Base-by-base conservation (phyloP, 1,284 basidiomycete species). In the Heterobasidion annosum region DNA sequence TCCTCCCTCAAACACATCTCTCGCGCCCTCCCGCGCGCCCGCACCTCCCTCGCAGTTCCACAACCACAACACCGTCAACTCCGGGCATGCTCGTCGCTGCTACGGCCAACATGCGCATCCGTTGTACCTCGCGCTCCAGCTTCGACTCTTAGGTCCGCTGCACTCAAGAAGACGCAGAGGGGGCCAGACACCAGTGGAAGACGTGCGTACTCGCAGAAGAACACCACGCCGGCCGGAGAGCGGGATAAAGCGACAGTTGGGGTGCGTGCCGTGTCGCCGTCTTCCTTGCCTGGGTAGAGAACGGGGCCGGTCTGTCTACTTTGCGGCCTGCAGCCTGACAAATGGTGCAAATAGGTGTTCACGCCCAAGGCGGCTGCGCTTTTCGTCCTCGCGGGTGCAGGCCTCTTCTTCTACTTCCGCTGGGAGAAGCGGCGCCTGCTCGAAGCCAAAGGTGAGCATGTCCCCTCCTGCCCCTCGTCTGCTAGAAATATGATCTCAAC, bases 351-450 rank as follows among this genome's bases (percentile, higher is more conserved):
- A 10, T 40, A 94, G 92, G 88, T 93, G 2, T 97, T 98, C 69
- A 94, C 92, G 4, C 89, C 91, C 47, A 79, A 77, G 57, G 86
- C 94, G 0, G 93, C 91, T 0, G 81, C 77, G 0, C 66, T 98
- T 16, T 98, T 99, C 68, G 69, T 96, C 42, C 73, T 79, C 0
- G 90, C 92, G 1, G 95, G 95, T 5, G 71, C 78, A 4, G 93
- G 86, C 0, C 74, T 99, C 34, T 92, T 87, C 65, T 83, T 79
- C 62, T 98, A 98, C 75, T 98, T 99, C 70, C 81, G 84, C 51
- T 74, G 82, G 54, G 94, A 98, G 70, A 98, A 98, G 72, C 74
- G 76, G 33, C 82, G 86, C 61, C 67, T 94, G n/a, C 72, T 80
- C 47, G 87, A 91, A 68, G 75, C 85, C 63, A 83, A 83, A 67